A percentile compares a stretch with the other conserved stretches of the same genome.
phyloP scores from a whole-genome alignment of 257 asterid species.

The Nicotiana knightiana region DNA sequence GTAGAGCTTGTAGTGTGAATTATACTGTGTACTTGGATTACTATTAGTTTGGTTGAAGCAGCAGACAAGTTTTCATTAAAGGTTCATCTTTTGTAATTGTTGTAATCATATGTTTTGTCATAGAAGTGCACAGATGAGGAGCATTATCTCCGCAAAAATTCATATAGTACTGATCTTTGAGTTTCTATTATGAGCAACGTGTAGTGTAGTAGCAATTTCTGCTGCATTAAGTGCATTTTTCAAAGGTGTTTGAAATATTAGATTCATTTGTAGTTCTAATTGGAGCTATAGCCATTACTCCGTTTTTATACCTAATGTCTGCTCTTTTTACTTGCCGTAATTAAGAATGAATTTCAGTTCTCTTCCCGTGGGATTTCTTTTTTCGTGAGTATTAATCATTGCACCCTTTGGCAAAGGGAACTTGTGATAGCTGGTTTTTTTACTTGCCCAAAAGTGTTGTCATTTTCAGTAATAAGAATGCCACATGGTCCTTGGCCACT shows the following conservation, averaged over 20 bases:
- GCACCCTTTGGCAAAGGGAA: neutral
- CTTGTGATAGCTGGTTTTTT: neutral
- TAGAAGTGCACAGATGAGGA: constrained; percentile 4
- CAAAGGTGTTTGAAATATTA: neutral
- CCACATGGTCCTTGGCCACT: neutral
- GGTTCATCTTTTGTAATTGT: constrained; percentile 3
- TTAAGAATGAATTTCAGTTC: neutral
- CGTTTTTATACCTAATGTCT: neutral
- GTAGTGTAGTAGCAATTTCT: neutral
- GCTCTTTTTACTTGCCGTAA: neutral
- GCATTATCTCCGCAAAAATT: neutral
- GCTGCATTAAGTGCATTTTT: neutral
- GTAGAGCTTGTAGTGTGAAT: constrained; percentile 8
- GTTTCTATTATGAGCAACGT: neutral
- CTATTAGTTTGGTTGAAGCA: constrained; percentile 1
- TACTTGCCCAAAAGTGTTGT: neutral
- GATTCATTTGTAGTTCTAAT: neutral
- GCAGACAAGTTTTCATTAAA: neutral
- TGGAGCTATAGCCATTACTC: neutral
- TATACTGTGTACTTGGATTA: neutral
- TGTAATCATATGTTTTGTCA: neutral
- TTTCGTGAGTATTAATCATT: neutral
- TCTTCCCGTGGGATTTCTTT: neutral
- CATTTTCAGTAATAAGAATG: neutral
- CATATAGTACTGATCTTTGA: neutral